Percentiles rank a stretch among this genome's conserved stretches.
Evolutionary conservation across 805 yeast genomes (phyloP).

Genomic region (Candida cerambycidarum): DNA sequence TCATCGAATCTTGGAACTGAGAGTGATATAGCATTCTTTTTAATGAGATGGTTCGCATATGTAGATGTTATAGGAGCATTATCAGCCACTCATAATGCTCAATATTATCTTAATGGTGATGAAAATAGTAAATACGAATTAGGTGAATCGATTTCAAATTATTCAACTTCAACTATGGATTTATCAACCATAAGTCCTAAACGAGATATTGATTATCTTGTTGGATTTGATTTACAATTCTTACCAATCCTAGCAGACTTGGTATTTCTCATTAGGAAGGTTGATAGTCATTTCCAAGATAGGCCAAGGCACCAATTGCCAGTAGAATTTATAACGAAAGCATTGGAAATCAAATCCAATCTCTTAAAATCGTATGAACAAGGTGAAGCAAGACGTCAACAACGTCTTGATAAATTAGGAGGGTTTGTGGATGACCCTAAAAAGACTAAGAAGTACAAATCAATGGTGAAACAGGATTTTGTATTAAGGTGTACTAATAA

Average conservation of each 20-base stretch:
- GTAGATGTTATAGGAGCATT: slow-evolving; percentile 63
- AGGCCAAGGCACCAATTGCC: slow-evolving; percentile 16
- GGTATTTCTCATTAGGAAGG: slow-evolving; percentile 30
- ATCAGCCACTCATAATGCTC: slow-evolving; percentile 48
- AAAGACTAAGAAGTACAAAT: slow-evolving; percentile 10
- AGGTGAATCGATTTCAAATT: slow-evolving; percentile 19
- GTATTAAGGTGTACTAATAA: slow-evolving; percentile 49
- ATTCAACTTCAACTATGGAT: slow-evolving; percentile 19
- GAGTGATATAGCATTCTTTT: slow-evolving; percentile 50
- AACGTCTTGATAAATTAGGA: slow-evolving; percentile 21
- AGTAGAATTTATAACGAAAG: slow-evolving; percentile 20
- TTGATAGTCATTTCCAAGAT: slow-evolving; percentile 20
- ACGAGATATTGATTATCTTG: slow-evolving; percentile 55
- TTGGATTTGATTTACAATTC: slow-evolving; percentile 66
- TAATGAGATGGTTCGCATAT: slow-evolving; percentile 69
- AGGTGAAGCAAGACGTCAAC: slow-evolving; percentile 29
- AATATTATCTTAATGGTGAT: slow-evolving; percentile 27
- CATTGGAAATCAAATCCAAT: slow-evolving; percentile 27
- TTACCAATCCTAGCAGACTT: slow-evolving; percentile 59
- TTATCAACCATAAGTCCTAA: slow-evolving; percentile 21
- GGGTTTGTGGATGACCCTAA: slow-evolving; percentile 4
- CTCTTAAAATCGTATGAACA: slow-evolving; percentile 20
- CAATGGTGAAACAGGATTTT: slow-evolving; percentile 29
- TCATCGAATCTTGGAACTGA: slow-evolving; percentile 21
- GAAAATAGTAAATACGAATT: slow-evolving; percentile 20